These are phyloP conservation scores for Trypanosoma boissoni DNA, from an alignment of 208 protist genomes.

Conservation along the genomic window DNA sequence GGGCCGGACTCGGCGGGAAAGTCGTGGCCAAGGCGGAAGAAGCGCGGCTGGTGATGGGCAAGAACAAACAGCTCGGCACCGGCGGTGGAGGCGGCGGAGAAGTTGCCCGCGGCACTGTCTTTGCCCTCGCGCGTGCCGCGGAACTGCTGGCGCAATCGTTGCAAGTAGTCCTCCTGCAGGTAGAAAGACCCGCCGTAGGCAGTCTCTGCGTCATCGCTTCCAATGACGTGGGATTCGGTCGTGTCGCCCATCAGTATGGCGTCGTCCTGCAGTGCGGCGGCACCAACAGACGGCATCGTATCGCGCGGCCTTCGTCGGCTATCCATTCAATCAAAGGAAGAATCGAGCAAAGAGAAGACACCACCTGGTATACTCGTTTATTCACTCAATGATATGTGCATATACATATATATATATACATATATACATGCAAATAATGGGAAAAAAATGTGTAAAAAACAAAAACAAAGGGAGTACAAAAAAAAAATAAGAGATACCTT, in stretches of 20 bases:
- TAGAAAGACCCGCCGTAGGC: conserved; percentile 75
- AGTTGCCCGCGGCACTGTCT: conserved; percentile 23
- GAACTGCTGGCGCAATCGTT: conserved; percentile 2
- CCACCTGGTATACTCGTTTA: too few species aligned
- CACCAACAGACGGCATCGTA: too few species aligned
- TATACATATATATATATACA: conserved; percentile 4
- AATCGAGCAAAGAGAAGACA: too few species aligned
- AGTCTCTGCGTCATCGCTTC: conserved; percentile 39
- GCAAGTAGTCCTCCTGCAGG: conserved; percentile 33
- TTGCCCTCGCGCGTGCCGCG: conserved; percentile 3
- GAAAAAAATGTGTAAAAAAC: not conserved
- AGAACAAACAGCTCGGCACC: conserved; percentile 16
- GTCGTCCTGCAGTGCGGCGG: not conserved
- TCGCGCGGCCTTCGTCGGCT: not conserved
- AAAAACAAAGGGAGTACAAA: not conserved
- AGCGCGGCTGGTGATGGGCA: conserved; percentile 40
- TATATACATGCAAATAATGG: conserved; percentile 1
- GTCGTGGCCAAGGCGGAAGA: conserved; percentile 66
- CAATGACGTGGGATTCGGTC: conserved; percentile 49
- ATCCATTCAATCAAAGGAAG: not conserved
- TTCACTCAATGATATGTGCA: not conserved
- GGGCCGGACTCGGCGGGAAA: conserved; percentile 24
- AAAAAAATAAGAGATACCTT: not conserved
- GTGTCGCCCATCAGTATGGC: conserved; percentile 25
- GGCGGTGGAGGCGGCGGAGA: conserved; percentile 6